These are phyloP conservation scores for Vigna reflexopilosa DNA, from an alignment of 306 rosid genomes.

Conservation along the genomic window DNA sequence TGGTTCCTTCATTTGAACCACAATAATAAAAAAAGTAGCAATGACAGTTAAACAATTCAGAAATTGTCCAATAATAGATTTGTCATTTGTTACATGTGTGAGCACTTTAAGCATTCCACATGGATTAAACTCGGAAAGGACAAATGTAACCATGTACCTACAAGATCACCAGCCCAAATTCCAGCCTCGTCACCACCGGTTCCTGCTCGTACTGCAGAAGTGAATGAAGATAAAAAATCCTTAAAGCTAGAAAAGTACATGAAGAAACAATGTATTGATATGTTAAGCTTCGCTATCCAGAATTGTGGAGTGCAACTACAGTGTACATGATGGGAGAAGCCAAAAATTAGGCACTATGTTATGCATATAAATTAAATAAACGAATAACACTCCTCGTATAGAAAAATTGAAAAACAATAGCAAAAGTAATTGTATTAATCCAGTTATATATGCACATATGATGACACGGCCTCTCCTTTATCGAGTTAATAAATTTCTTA, in stretches of 20 bases:
- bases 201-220: slow-evolving; percentile 93
- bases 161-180: slow-evolving; percentile 99
- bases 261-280: slow-evolving; percentile 7
- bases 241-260: slow-evolving; percentile 29
- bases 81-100: slow-evolving; percentile 21
- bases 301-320: slow-evolving; percentile 33
- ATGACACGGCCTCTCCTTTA: slow-evolving; percentile 8
- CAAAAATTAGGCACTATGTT: slow-evolving; percentile 26
- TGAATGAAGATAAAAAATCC: slow-evolving; percentile 24
- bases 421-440: slow-evolving; percentile 34
- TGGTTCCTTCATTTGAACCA: slow-evolving; percentile 37
- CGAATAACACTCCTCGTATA: background rate
- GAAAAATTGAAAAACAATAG: slow-evolving; percentile 9
- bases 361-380: slow-evolving; percentile 20
- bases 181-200: slow-evolving; percentile 99
- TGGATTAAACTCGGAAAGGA: slow-evolving; percentile 54
- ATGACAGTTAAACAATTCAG: slow-evolving; percentile 32
- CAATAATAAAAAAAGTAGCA: slow-evolving; percentile 13
- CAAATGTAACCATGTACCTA: slow-evolving; percentile 87
- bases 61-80: slow-evolving; percentile 23
- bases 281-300: slow-evolving; percentile 28
- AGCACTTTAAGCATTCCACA: slow-evolving; percentile 37
- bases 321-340: slow-evolving; percentile 4
- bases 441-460: slow-evolving; percentile 11
- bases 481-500: slow-evolving; percentile 26